phyloP scores from a whole-genome alignment of 2,329 filamentous ascomycete genomes.

The Macrophomina phaseolina region DNA sequence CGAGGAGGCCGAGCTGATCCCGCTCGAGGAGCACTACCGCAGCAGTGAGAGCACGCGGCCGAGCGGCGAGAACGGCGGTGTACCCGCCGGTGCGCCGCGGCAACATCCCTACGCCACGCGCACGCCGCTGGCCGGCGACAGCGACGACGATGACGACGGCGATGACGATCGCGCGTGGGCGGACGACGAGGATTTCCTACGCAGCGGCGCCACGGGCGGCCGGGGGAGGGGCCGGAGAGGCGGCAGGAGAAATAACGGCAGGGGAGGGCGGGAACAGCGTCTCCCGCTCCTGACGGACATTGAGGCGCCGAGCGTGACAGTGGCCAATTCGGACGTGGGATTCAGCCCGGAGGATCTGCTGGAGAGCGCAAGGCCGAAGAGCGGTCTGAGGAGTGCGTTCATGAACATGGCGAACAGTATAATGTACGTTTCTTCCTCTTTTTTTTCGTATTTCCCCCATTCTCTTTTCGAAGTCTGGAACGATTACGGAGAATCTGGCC shows the following conservation, averaged over 20 bases:
- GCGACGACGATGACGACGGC: slow-evolving; percentile 41
- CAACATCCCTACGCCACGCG: slow-evolving; percentile 26
- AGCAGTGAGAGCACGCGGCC: background rate
- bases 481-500: background rate
- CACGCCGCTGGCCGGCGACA: slow-evolving; percentile 6
- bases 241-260: slow-evolving; percentile 46
- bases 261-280: slow-evolving; percentile 51
- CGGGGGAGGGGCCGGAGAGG: slow-evolving; percentile 42
- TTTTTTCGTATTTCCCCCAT: background rate
- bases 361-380: slow-evolving; percentile 75
- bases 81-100: background rate
- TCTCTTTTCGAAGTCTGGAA: background rate
- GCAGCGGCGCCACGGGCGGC: slow-evolving; percentile 25
- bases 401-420: slow-evolving; percentile 99
- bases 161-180: slow-evolving; percentile 48
- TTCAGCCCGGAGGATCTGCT: slow-evolving; percentile 64
- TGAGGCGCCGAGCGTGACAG: slow-evolving; percentile 77
- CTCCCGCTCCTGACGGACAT: slow-evolving; percentile 80
- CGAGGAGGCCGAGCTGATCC: slow-evolving; percentile 38
- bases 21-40: slow-evolving; percentile 16
- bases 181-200: slow-evolving; percentile 67
- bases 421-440: slow-evolving; percentile 58
- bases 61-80: background rate
- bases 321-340: slow-evolving; percentile 65
- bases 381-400: slow-evolving; percentile 83